phyloP scores from a whole-genome alignment of 345 rosid genomes.

The Camelina hispida region DNA sequence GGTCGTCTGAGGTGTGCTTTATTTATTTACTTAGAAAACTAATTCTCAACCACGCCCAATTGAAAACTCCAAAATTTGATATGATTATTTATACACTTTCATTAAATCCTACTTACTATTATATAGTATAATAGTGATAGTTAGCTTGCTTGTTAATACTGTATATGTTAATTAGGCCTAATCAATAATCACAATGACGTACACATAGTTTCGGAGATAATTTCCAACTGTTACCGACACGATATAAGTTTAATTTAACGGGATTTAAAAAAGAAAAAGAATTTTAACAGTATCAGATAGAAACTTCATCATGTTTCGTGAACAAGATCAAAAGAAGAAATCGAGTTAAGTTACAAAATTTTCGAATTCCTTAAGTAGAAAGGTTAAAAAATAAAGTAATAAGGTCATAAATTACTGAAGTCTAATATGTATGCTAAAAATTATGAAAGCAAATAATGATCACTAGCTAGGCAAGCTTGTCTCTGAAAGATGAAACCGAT shows the following conservation, averaged over 20 bases:
- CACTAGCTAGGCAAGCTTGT: constrained; percentile 29
- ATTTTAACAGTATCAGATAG: not conserved
- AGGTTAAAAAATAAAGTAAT: not conserved
- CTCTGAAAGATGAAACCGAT: constrained; percentile 28
- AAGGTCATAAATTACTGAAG: constrained; percentile 15
- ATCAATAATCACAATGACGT: constrained; percentile 25
- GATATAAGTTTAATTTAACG: not conserved
- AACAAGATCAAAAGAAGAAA: not conserved
- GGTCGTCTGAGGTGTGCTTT: constrained; percentile 30
- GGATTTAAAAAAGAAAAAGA: too few relatives aligned
- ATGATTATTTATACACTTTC: not conserved
- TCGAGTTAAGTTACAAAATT: not conserved
- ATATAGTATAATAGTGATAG: not conserved
- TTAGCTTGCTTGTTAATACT: constrained; percentile 6
- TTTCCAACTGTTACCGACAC: constrained; percentile 13
- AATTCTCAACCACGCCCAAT: constrained; percentile 35
- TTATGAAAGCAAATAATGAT: constrained; percentile 8
- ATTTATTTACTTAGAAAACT: constrained; percentile 22
- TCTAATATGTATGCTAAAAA: constrained; percentile 1
- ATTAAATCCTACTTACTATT: not conserved
- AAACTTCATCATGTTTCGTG: not conserved
- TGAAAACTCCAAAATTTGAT: not conserved
- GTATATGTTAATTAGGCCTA: not conserved
- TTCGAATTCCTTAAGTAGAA: not conserved
- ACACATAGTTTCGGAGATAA: not conserved